Evolutionary conservation across 2,329 filamentous ascomycete genomes (phyloP), one percentile per base, ranked within the genome.

Genomic region (Phoma herbarum): DNA sequence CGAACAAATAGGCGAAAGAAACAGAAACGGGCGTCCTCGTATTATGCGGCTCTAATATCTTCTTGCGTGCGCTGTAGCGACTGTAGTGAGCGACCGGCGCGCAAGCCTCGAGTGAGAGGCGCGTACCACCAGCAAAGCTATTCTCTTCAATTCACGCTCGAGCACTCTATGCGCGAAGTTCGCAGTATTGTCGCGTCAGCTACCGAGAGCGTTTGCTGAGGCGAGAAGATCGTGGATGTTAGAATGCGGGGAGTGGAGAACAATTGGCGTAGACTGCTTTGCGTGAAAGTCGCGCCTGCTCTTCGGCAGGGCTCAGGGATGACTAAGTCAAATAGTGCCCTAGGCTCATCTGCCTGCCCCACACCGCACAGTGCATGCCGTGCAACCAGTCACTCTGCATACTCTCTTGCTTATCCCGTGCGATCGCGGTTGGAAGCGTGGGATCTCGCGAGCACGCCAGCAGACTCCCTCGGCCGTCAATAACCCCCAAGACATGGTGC

Each of bases 61-160:
- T 64, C 63, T 65, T 63, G 63, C 63, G 58, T 58, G 57, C 57
- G 58, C 55, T 60, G 57, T 62, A 63, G 59, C 53, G 64, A 61
- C 60, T 55, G 65, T 64, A 58, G 63, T 62, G 57, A 64, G 46
- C 37, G 56, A 57, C 60, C 41, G 45, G 60, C 57, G 66, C 65
- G 68, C 63, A 56, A 63, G 60, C 64, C 62, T 69, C 57, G 56
- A 64, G 59, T 29, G 49, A 67, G 67, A 68, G 66, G 66, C 71
- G 69, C 66, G 66, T 66, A 64, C 69, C 65, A 70, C 69, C 68
- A 66, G 62, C 71, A 65, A 69, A 65, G 62, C 67, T 64, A 54
- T 58, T 64, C 60, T 69, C 59, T 63, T 59, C 29, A 49, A 56
- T 39, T 43, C 57, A 56, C 52, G 26, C 52, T 62, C 62, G 58